Evolutionary conservation across 2,329 filamentous ascomycete species (phyloP).

Genomic region (Nemania sp.): DNA sequence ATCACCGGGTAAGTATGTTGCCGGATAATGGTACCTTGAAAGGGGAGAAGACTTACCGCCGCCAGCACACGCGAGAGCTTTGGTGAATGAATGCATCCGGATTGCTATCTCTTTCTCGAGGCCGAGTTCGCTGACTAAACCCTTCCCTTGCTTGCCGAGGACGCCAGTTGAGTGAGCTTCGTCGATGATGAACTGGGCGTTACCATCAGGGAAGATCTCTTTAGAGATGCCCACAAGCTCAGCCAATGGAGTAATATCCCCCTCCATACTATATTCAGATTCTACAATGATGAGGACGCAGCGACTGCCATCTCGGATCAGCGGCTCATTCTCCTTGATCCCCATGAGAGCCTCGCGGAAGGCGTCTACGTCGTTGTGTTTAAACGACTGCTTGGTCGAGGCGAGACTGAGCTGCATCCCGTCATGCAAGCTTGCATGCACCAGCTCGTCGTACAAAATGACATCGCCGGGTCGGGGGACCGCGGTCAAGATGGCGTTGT

Average conservation of each 20-base stretch:
- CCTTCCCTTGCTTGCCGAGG: slow-evolving; percentile 53
- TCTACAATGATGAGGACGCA: slow-evolving; percentile 49
- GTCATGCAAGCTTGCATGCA: slow-evolving; percentile 69
- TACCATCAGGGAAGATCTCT: slow-evolving; percentile 42
- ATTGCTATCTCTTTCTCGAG: slow-evolving; percentile 55
- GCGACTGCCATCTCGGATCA: slow-evolving; percentile 35
- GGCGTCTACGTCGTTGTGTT: slow-evolving; percentile 47
- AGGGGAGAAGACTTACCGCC: neutral
- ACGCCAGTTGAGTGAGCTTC: slow-evolving; percentile 60
- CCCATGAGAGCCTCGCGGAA: slow-evolving; percentile 44
- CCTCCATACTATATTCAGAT: slow-evolving; percentile 54
- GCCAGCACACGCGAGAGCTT: neutral
- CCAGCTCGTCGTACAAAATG: slow-evolving; percentile 67
- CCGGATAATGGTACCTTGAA: neutral
- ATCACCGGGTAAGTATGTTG: neutral
- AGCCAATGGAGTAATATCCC: slow-evolving; percentile 47
- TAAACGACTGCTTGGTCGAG: slow-evolving; percentile 41
- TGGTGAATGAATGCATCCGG: slow-evolving; percentile 52
- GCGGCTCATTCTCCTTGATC: slow-evolving; percentile 38
- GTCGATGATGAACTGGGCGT: slow-evolving; percentile 58
- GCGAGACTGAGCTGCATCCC: slow-evolving; percentile 65
- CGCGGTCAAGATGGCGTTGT: slow-evolving; percentile 54
- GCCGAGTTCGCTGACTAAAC: slow-evolving; percentile 54
- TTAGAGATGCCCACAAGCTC: slow-evolving; percentile 45
- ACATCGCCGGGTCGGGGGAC: slow-evolving; percentile 56